These are phyloP conservation scores for Geranium brycei DNA, from an alignment of 345 rosid species.

Conservation along the genomic window DNA sequence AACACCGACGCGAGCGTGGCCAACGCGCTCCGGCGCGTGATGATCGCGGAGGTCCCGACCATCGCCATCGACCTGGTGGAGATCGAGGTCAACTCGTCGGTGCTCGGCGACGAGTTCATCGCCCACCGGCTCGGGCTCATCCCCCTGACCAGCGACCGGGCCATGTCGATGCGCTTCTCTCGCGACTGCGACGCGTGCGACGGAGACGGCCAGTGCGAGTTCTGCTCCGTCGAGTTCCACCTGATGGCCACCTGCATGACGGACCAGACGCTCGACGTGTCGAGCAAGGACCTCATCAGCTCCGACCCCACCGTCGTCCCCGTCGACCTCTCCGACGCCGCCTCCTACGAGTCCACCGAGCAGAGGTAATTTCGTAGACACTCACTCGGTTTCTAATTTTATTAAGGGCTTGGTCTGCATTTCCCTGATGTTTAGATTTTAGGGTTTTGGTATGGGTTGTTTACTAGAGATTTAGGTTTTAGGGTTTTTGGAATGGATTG, in stretches of 20 bases:
- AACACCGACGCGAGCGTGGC: slow-evolving; percentile 85
- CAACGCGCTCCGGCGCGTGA: slow-evolving; percentile 91
- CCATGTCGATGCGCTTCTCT: slow-evolving; percentile 93
- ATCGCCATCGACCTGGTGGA: slow-evolving; percentile 92
- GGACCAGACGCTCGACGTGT: slow-evolving; percentile 84
- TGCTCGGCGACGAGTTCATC: slow-evolving; percentile 86
- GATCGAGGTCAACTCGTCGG: slow-evolving; percentile 81
- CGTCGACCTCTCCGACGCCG: slow-evolving; percentile 54
- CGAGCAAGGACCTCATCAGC: slow-evolving; percentile 73
- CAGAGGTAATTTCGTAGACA: slow-evolving; percentile 27
- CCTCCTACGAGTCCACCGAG: slow-evolving; percentile 45
- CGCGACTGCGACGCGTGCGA: slow-evolving; percentile 94
- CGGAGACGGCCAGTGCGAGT: slow-evolving; percentile 96
- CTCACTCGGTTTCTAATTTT: too few relatives aligned
- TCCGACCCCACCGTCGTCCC: slow-evolving; percentile 80
- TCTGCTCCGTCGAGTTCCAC: slow-evolving; percentile 85
- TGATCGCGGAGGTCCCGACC: slow-evolving; percentile 96
- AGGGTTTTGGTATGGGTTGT: too few relatives aligned
- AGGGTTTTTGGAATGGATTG: too few relatives aligned
- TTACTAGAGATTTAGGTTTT: too few relatives aligned
- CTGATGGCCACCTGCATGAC: slow-evolving; percentile 59
- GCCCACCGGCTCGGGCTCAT: slow-evolving; percentile 93
- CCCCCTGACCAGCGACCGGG: slow-evolving; percentile 76
- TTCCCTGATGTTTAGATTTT: too few relatives aligned
- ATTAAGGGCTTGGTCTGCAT: too few relatives aligned